These are phyloP conservation scores for Litsea cubeba DNA, from an alignment of 164 flowering plant genomes.

Conservation along the genomic window DNA sequence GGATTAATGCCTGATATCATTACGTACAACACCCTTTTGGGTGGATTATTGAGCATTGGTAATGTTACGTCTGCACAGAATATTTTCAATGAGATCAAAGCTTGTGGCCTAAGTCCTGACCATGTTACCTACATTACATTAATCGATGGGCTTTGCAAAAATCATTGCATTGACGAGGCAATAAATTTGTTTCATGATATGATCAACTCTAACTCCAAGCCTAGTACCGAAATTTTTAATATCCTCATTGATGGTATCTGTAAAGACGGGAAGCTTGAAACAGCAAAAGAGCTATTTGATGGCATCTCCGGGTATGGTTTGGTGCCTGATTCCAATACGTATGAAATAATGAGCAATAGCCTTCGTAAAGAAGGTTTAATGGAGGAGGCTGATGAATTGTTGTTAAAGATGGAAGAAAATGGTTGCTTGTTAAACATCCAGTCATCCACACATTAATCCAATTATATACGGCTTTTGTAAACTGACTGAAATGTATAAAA, in stretches of 20 bases:
- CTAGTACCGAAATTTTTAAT: not conserved
- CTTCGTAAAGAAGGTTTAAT: conserved; percentile 7
- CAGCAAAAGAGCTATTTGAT: conserved; percentile 3
- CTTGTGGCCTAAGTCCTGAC: not conserved
- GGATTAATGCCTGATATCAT: conserved; percentile 32
- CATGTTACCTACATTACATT: not conserved
- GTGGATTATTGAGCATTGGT: conserved; percentile 37
- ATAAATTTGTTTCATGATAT: not conserved
- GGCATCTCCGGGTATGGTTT: not conserved
- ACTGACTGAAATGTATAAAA: not conserved
- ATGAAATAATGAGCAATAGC: conserved; percentile 3
- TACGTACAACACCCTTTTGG: conserved; percentile 34
- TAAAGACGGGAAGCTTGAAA: conserved; percentile 1
- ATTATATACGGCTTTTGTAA: not conserved
- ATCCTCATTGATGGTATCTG: conserved; percentile 2
- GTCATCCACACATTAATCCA: not conserved
- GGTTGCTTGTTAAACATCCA: not conserved
- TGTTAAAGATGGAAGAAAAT: conserved; percentile 8
- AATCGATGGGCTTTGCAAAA: not conserved
- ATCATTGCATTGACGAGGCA: not conserved
- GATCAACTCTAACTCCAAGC: not conserved
- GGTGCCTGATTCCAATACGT: conserved; percentile 10
- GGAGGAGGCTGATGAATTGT: conserved; percentile 7
- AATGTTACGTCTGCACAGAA: conserved; percentile 31
- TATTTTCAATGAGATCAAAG: conserved; percentile 34